phyloP scores from a whole-genome alignment of 108 stramenopile genomes.

The Nitzschia inconspicua region DNA sequence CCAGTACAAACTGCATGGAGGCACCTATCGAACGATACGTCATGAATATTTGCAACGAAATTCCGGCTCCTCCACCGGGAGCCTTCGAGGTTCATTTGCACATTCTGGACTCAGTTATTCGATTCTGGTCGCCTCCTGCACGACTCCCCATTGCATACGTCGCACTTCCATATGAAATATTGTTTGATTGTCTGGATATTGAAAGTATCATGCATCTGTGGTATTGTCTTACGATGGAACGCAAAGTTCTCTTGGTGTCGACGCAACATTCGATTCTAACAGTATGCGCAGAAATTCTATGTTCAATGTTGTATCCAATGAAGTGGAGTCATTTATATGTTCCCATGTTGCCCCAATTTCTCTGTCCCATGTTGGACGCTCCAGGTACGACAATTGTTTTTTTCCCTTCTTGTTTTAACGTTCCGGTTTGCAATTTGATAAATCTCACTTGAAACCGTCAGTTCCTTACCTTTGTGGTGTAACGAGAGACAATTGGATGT shows the following conservation, averaged over 20 bases:
- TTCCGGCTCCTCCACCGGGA: constrained; percentile 96
- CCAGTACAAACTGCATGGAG: constrained; percentile 79
- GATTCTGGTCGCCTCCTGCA: constrained; percentile 93
- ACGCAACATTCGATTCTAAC: constrained; percentile 85
- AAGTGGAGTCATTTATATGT: constrained; percentile 92
- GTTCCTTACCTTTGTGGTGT: constrained; percentile 91
- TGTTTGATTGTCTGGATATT: constrained; percentile 90
- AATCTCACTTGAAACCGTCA: constrained; percentile 26
- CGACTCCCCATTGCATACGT: constrained; percentile 94
- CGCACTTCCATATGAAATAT: constrained; percentile 80
- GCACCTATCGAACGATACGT: constrained; percentile 95
- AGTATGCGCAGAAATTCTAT: constrained; percentile 91
- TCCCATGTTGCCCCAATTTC: constrained; percentile 74
- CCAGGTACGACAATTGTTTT: constrained; percentile 37
- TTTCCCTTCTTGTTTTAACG: not conserved
- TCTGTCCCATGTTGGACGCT: constrained; percentile 87
- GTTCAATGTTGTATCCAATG: constrained; percentile 93
- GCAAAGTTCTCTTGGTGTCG: constrained; percentile 81
- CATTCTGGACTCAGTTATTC: constrained; percentile 69
- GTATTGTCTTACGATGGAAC: constrained; percentile 82
- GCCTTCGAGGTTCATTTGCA: constrained; percentile 81
- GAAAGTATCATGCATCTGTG: constrained; percentile 77
- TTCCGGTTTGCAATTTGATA: not conserved
- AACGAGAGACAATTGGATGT: constrained; percentile 68
- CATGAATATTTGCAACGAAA: constrained; percentile 91